These are phyloP conservation scores for Diaporthe vexans DNA, from an alignment of 2,329 filamentous ascomycete species.

Conservation along the genomic window DNA sequence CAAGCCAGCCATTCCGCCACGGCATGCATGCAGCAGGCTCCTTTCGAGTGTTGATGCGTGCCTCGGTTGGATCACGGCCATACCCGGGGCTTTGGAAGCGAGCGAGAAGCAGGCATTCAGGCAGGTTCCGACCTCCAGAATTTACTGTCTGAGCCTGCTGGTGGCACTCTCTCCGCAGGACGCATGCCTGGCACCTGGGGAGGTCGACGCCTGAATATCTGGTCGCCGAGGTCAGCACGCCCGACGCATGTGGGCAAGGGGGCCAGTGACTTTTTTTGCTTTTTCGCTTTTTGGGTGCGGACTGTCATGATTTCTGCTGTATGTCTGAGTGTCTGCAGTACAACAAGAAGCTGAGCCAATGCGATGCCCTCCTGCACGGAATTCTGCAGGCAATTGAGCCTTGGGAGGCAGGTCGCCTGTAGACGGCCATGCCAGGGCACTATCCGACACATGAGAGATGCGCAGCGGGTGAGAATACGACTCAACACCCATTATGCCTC, in stretches of 20 bases:
- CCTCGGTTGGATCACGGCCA: not conserved
- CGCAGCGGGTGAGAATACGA: constrained; percentile 17
- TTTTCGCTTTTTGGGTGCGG: not conserved
- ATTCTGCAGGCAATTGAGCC: constrained; percentile 4
- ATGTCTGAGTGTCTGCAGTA: constrained; percentile 11
- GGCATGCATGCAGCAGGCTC: constrained; percentile 1
- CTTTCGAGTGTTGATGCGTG: constrained; percentile 6
- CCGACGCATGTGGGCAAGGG: not conserved
- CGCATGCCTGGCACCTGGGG: not conserved
- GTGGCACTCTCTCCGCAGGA: not conserved
- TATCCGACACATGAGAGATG: not conserved
- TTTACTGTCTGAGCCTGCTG: not conserved
- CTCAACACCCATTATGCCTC: not conserved
- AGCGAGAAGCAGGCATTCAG: constrained; percentile 1
- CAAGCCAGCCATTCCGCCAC: not conserved
- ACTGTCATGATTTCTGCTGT: not conserved
- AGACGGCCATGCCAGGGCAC: constrained; percentile 3
- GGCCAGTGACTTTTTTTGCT: no score
- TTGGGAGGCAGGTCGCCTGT: not conserved
- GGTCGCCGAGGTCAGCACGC: not conserved
- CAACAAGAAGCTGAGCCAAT: constrained; percentile 9
- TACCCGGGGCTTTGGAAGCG: constrained; percentile 5
- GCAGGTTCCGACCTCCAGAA: not conserved
- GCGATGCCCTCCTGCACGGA: constrained; percentile 11
- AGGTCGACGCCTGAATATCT: not conserved